Conservation (phyloP, 768 basidiomycete species). For the Chalciporus sphaerocephalus region DNA sequence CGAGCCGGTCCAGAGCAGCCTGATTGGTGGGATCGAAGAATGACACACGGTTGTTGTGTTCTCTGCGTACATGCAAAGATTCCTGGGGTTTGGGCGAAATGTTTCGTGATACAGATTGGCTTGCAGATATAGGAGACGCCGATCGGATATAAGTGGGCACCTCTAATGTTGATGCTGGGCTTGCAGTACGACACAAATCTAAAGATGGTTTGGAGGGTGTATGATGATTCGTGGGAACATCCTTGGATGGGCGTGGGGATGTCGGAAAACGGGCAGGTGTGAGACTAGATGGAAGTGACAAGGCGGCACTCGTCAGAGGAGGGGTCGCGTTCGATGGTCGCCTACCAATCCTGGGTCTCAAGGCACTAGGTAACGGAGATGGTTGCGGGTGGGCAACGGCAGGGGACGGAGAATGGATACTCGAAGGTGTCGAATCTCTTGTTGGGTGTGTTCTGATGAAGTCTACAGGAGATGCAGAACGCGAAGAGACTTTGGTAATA, state of each 20-base stretch:
- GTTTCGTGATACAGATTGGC: slow-evolving; percentile 27
- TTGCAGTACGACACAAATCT: slow-evolving; percentile 16
- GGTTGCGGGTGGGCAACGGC: slow-evolving; percentile 15
- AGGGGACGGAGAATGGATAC: slow-evolving; percentile 24
- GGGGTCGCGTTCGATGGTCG: slow-evolving; percentile 44
- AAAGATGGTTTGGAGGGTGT: slow-evolving; percentile 16
- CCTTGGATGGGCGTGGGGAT: slow-evolving; percentile 21
- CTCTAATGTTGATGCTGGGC: slow-evolving; percentile 16
- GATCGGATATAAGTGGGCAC: slow-evolving; percentile 15
- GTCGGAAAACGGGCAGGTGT: slow-evolving; percentile 21
- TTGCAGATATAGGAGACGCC: slow-evolving; percentile 13
- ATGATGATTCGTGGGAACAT: slow-evolving; percentile 3
- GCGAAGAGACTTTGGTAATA: slow-evolving; percentile 28
- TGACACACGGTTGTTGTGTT: slow-evolving; percentile 70
- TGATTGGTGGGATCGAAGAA: slow-evolving; percentile 82
- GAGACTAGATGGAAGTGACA: slow-evolving; percentile 23
- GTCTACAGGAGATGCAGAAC: slow-evolving; percentile 40
- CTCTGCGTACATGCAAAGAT: slow-evolving; percentile 38
- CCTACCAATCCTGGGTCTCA: slow-evolving; percentile 36
- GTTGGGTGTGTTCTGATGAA: slow-evolving; percentile 22
- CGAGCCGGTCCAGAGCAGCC: slow-evolving; percentile 63
- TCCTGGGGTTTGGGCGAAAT: slow-evolving; percentile 33
- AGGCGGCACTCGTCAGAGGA: slow-evolving; percentile 23
- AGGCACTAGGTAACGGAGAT: slow-evolving; percentile 26
- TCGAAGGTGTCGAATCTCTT: slow-evolving; percentile 21